Evolutionary conservation across 805 yeast species (phyloP).

Genomic region (Vanderwaltozyma polyspora): DNA sequence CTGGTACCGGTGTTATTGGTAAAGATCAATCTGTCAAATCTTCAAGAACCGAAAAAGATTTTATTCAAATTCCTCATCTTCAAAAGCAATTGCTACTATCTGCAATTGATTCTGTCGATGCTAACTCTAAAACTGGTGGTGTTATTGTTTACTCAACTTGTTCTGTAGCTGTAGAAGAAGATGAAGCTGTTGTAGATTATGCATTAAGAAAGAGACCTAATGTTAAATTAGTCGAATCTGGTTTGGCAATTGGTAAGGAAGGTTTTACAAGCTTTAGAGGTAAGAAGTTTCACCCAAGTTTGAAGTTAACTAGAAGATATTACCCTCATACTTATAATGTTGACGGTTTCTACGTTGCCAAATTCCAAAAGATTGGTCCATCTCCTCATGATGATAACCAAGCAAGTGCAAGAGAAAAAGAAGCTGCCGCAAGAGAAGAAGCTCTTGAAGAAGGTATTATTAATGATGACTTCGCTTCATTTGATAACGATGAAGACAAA

Average conservation of each 20-base stretch:
- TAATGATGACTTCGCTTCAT: constrained; percentile 74
- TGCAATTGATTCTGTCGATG: constrained; percentile 96
- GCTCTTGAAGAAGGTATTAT: constrained; percentile 73
- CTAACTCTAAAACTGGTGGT: constrained; percentile 85
- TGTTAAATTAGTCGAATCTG: constrained; percentile 87
- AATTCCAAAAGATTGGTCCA: constrained; percentile 81
- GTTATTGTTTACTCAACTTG: constrained; percentile 94
- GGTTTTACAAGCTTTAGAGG: constrained; percentile 94
- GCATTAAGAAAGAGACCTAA: constrained; percentile 94
- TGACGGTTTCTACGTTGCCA: constrained; percentile 97
- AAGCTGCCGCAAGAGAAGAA: constrained; percentile 67
- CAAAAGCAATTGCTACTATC: constrained; percentile 88
- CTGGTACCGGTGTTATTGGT: constrained; percentile 98
- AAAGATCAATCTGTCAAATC: constrained; percentile 93
- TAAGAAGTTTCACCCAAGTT: constrained; percentile 68
- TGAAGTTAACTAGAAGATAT: constrained; percentile 82
- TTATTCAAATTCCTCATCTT: constrained; percentile 89
- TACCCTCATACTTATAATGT: constrained; percentile 98
- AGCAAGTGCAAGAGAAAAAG: constrained; percentile 85
- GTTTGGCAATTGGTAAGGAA: constrained; percentile 86
- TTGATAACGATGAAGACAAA: constrained; percentile 67
- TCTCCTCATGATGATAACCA: constrained; percentile 75
- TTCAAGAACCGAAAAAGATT: constrained; percentile 90
- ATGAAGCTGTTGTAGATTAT: constrained; percentile 97
- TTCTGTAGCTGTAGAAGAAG: constrained; percentile 96